Conservation (phyloP, 2,329 filamentous ascomycete genomes). For the Aspergillus persii region DNA sequence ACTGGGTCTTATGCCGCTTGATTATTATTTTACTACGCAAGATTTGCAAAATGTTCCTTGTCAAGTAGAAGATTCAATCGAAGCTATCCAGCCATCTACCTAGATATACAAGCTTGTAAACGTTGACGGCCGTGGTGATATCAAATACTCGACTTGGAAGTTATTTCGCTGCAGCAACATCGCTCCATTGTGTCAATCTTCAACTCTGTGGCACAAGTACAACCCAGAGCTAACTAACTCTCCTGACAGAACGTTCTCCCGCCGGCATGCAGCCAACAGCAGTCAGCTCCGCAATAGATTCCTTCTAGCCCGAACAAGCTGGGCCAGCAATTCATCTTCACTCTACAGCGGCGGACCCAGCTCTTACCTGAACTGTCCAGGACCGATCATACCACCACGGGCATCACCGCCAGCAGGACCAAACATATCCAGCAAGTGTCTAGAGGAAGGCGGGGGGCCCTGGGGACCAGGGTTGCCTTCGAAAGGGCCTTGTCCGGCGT, state of each 20-base stretch:
- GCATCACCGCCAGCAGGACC: constrained; percentile 35
- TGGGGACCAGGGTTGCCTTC: constrained; percentile 37
- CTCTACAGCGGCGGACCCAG: neutral
- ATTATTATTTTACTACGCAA: neutral
- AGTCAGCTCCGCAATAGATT: neutral
- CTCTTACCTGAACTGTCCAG: constrained; percentile 36
- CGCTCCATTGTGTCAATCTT: constrained; percentile 8
- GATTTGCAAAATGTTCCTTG: neutral
- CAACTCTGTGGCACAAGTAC: neutral
- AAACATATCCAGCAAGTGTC: constrained; percentile 46
- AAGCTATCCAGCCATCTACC: constrained; percentile 16
- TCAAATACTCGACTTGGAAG: constrained; percentile 13
- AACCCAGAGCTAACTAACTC: neutral
- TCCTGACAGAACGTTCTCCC: neutral
- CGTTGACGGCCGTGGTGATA: neutral
- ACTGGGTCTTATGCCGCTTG: neutral
- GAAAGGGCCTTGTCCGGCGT: constrained; percentile 35
- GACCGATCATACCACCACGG: constrained; percentile 37
- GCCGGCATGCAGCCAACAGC: neutral
- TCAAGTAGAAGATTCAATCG: constrained; percentile 18
- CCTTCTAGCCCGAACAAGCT: neutral
- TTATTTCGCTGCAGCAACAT: constrained; percentile 15
- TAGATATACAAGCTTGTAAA: constrained; percentile 3
- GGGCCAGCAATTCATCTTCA: neutral
- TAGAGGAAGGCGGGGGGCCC: constrained; percentile 37